These are phyloP conservation scores for Blastocladiella britannica DNA, from an alignment of 192 early-diverging fungal species.

Conservation along the genomic window DNA sequence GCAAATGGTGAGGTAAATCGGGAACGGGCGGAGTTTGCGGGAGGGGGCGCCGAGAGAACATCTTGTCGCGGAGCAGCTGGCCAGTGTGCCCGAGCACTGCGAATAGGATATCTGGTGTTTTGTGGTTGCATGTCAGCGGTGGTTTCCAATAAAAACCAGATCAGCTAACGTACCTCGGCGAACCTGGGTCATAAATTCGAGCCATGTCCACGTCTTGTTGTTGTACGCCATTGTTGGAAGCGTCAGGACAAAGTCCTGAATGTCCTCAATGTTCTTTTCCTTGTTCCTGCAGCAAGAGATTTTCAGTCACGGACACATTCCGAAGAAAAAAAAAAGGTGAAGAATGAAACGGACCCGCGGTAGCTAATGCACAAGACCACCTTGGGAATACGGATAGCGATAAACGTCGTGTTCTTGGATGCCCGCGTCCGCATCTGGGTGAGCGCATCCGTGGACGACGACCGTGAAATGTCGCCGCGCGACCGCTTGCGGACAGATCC, in stretches of 20 bases:
- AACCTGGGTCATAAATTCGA: conserved; percentile 41
- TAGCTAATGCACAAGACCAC: conserved; percentile 67
- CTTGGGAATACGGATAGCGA: conserved; percentile 72
- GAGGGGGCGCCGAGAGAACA: too few species aligned
- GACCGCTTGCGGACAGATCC: conserved; percentile 4
- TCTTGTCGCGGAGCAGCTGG: background rate
- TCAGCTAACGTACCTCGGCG: conserved; percentile 33
- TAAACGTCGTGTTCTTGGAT: conserved; percentile 64
- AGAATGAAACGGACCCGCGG: conserved; percentile 14
- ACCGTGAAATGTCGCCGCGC: background rate
- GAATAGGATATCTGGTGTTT: background rate
- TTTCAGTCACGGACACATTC: background rate
- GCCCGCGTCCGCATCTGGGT: conserved; percentile 71
- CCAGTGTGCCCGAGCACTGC: background rate
- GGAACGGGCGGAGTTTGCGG: too few species aligned
- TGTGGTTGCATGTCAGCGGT: conserved; percentile 1
- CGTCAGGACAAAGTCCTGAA: conserved; percentile 46
- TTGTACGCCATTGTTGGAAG: conserved; percentile 59
- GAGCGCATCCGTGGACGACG: conserved; percentile 22
- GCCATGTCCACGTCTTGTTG: conserved; percentile 65
- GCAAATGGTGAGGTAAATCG: too few species aligned
- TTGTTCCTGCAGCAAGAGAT: too few species aligned
- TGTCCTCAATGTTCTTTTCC: conserved; percentile 56
- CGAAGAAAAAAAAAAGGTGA: background rate
- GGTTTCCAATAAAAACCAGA: conserved; percentile 2